Percentiles rank a stretch among this genome's conserved stretches.
Evolutionary conservation across 164 flowering plant genomes (phyloP).

Genomic region (Macadamia tetraphylla): DNA sequence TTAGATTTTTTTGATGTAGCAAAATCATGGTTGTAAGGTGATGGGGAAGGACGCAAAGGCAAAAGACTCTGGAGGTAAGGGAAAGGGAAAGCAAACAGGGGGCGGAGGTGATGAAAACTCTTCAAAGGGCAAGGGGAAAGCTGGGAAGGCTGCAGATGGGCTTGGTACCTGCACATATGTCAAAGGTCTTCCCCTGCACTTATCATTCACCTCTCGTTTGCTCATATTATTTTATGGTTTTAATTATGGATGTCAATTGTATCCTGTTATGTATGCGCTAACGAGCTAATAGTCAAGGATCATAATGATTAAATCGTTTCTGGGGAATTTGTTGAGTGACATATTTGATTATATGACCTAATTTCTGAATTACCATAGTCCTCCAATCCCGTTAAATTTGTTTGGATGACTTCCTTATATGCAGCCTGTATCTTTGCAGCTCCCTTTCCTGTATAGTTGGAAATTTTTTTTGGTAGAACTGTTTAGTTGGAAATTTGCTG

Average conservation of each 20-base stretch:
- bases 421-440: no score
- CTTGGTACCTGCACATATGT: constrained; percentile 98
- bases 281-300: background rate
- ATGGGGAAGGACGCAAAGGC: constrained; percentile 81
- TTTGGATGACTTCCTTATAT: no score
- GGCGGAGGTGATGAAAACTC: constrained; percentile 61
- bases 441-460: no score
- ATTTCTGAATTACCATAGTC: no score
- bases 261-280: background rate
- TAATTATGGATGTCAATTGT: background rate
- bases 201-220: background rate
- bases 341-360: background rate
- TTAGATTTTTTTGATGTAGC: no score
- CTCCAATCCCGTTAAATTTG: no score
- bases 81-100: constrained; percentile 79
- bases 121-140: constrained; percentile 88
- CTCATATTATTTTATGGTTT: background rate
- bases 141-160: constrained; percentile 66
- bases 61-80: constrained; percentile 63
- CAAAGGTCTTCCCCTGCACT: constrained; percentile 49
- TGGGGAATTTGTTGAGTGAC: background rate
- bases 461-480: no score
- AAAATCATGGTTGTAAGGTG: background rate
- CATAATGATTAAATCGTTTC: background rate
- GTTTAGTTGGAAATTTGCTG: no score